Evolutionary conservation across 139 green algal species (phyloP).

Genomic region (Micromonas pusilla): DNA sequence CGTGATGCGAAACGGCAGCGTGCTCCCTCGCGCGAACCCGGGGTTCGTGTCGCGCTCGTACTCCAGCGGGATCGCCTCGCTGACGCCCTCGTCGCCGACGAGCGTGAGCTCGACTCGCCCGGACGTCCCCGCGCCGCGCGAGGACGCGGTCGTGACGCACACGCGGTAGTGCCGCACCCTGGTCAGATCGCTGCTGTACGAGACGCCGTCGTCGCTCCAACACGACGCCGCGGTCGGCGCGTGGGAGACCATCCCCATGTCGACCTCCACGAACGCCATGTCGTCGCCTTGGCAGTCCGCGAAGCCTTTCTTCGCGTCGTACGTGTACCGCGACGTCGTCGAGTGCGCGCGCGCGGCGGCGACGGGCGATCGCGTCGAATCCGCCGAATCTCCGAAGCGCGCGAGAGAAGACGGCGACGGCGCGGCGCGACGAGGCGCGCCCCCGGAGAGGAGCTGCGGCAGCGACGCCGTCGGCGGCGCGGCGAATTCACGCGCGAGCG

Average conservation of each 20-base stretch:
- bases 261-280: neutral
- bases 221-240: neutral
- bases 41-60: conserved; percentile 40
- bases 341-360: too few relatives aligned
- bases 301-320: neutral
- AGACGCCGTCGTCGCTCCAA: neutral
- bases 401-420: too few relatives aligned
- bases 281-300: neutral
- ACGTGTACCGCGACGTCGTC: too few relatives aligned
- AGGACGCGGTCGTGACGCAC: conserved; percentile 64
- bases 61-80: conserved; percentile 37
- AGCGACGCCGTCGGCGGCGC: too few relatives aligned
- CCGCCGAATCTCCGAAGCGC: too few relatives aligned
- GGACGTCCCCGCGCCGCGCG: conserved; percentile 66
- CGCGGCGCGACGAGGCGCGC: too few relatives aligned
- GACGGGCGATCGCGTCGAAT: too few relatives aligned
- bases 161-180: conserved; percentile 12
- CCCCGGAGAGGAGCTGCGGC: too few relatives aligned
- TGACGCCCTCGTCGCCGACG: conserved; percentile 46
- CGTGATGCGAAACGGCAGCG: conserved; percentile 40
- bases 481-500: too few relatives aligned
- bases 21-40: conserved; percentile 50
- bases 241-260: neutral
- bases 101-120: conserved; percentile 44
- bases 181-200: neutral